Conservation (phyloP, 2,329 filamentous ascomycete species). For the Pseudocercospora musae region DNA sequence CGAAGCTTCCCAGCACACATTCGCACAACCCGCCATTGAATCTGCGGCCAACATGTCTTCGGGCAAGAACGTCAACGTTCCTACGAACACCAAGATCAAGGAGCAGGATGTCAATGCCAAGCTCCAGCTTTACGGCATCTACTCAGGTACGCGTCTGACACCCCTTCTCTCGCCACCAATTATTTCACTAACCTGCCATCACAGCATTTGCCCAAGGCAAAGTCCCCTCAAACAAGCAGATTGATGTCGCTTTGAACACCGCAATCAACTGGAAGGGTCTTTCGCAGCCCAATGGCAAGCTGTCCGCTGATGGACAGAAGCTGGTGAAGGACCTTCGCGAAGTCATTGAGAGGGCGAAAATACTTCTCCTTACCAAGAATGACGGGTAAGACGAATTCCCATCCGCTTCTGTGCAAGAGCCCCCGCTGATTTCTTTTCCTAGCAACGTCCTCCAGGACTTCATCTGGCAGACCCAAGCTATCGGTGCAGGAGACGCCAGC, state of each 20-base stretch:
- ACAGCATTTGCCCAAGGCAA: slow-evolving; percentile 82
- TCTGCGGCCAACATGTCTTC: slow-evolving; percentile 31
- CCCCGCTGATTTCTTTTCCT: background rate
- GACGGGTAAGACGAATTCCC: slow-evolving; percentile 52
- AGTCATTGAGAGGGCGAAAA: slow-evolving; percentile 80
- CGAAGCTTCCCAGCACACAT: background rate
- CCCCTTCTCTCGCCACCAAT: slow-evolving; percentile 48
- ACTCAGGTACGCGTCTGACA: slow-evolving; percentile 40
- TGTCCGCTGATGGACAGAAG: slow-evolving; percentile 77
- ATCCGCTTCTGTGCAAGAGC: background rate
- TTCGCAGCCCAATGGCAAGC: slow-evolving; percentile 65
- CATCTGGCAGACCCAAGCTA: slow-evolving; percentile 85
- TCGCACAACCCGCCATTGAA: background rate
- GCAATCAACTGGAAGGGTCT: slow-evolving; percentile 71
- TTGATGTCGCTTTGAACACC: slow-evolving; percentile 90
- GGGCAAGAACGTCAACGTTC: slow-evolving; percentile 61
- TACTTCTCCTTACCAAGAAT: slow-evolving; percentile 87
- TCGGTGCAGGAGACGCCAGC: slow-evolving; percentile 61
- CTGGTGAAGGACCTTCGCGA: slow-evolving; percentile 74
- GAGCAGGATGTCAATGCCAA: slow-evolving; percentile 87
- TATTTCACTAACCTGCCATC: background rate
- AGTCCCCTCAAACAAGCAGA: slow-evolving; percentile 91
- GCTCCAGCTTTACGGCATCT: slow-evolving; percentile 91
- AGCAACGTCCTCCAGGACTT: slow-evolving; percentile 87
- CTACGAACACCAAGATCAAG: slow-evolving; percentile 70